A percentile compares a stretch with the other conserved stretches of the same genome.
phyloP scores from a whole-genome alignment of 352 stramenopile species.

The Pythium aristosporum region DNA sequence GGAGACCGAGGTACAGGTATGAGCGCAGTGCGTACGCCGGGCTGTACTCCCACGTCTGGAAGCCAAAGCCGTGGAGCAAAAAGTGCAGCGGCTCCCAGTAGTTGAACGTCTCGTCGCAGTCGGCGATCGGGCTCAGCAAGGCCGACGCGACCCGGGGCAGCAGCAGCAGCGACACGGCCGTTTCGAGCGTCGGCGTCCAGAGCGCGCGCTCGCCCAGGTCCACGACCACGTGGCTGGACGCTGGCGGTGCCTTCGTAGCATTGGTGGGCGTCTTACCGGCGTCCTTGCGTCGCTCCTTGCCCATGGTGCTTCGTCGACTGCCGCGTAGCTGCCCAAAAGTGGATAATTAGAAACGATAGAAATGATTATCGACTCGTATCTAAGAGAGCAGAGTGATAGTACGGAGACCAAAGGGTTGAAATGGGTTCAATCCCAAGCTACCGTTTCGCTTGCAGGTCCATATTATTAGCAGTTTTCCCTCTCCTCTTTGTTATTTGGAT shows the following conservation, averaged over 20 bases:
- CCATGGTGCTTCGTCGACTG: not conserved
- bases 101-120: constrained; percentile 99
- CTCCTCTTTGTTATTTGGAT: not conserved
- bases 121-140: constrained; percentile 84
- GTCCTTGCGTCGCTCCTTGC: not conserved
- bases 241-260: not conserved
- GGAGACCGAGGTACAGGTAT: constrained; percentile 91
- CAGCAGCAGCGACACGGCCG: constrained; percentile 63
- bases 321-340: constrained; percentile 1
- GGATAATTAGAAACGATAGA: not conserved
- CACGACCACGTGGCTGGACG: constrained; percentile 11
- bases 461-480: too few relatives aligned
- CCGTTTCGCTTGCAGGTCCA: too few relatives aligned
- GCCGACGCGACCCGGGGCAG: constrained; percentile 58
- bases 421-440: not conserved
- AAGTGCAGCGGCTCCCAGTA: constrained; percentile 99
- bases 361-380: too few relatives aligned
- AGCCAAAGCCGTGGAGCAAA: constrained; percentile 90
- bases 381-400: constrained; percentile 1
- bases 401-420: not conserved
- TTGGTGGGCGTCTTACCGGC: not conserved
- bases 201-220: constrained; percentile 36
- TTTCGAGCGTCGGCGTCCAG: constrained; percentile 61
- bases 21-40: constrained; percentile 94
- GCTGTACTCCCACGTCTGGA: constrained; percentile 92